Evolutionary conservation across 768 basidiomycete species (phyloP).

Genomic region (Sutorius australiensis): DNA sequence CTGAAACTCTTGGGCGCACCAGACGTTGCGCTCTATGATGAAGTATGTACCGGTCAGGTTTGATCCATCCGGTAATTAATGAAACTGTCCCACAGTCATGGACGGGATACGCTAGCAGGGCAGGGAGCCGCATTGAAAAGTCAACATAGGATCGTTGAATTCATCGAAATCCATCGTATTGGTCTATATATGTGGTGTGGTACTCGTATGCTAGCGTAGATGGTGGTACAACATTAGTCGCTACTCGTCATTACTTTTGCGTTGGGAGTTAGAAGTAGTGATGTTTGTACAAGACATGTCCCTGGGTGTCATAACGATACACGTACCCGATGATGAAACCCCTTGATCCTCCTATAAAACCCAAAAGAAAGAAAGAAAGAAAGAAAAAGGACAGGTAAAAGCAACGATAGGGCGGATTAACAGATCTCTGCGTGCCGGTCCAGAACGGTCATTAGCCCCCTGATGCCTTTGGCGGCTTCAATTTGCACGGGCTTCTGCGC

Average conservation of each 20-base stretch:
- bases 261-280: constrained; percentile 9
- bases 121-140: constrained; percentile 71
- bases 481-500: constrained; percentile 36
- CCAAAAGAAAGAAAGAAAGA: not conserved
- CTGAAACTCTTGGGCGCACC: constrained; percentile 65
- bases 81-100: constrained; percentile 64
- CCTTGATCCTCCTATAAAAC: constrained; percentile 13
- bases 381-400: not conserved
- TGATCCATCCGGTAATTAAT: constrained; percentile 16
- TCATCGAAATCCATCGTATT: constrained; percentile 4
- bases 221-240: constrained; percentile 30
- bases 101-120: constrained; percentile 86
- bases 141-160: constrained; percentile 16
- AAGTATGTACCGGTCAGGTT: constrained; percentile 51
- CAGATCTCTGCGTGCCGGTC: constrained; percentile 30
- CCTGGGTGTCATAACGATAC: constrained; percentile 17
- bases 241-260: constrained; percentile 14
- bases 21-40: constrained; percentile 81
- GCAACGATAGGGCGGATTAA: constrained; percentile 7
- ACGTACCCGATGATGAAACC: constrained; percentile 18
- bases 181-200: constrained; percentile 3
- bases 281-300: constrained; percentile 14
- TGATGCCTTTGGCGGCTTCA: constrained; percentile 34
- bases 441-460: constrained; percentile 36
- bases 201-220: constrained; percentile 20